phyloP scores from a whole-genome alignment of 2,329 filamentous ascomycete species.

The Verticillium zaregamsianum region DNA sequence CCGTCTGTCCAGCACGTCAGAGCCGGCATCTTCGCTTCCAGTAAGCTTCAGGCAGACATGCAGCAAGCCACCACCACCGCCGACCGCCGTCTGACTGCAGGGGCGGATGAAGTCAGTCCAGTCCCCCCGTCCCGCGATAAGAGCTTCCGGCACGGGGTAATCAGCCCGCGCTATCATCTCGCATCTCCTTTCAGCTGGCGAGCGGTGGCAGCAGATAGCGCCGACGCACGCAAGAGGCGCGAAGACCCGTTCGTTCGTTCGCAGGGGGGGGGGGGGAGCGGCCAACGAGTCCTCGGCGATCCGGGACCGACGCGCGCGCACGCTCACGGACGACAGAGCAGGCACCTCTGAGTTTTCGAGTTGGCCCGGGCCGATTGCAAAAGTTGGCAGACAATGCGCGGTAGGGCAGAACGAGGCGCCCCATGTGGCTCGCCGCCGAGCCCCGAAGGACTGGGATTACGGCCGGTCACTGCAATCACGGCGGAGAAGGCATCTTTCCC shows the following conservation, averaged over 20 bases:
- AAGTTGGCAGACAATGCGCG: background rate
- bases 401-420: background rate
- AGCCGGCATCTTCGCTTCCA: background rate
- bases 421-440: background rate
- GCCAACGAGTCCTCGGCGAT: no score
- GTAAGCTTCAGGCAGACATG: background rate
- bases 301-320: no score
- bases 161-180: background rate
- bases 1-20: background rate
- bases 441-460: background rate
- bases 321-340: background rate
- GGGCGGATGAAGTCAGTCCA: background rate
- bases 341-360: background rate
- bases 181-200: background rate
- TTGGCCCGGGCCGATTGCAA: background rate
- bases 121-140: background rate
- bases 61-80: background rate
- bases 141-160: background rate
- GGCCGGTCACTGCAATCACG: background rate
- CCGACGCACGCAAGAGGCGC: background rate
- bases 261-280: no score
- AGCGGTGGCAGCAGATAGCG: background rate
- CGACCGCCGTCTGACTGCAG: background rate
- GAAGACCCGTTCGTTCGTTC: background rate
- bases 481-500: background rate